A percentile compares a stretch with the other conserved stretches of the same genome.
Evolutionary conservation across 2,329 filamentous ascomycete genomes (phyloP).

Genomic region (Monilinia laxa): DNA sequence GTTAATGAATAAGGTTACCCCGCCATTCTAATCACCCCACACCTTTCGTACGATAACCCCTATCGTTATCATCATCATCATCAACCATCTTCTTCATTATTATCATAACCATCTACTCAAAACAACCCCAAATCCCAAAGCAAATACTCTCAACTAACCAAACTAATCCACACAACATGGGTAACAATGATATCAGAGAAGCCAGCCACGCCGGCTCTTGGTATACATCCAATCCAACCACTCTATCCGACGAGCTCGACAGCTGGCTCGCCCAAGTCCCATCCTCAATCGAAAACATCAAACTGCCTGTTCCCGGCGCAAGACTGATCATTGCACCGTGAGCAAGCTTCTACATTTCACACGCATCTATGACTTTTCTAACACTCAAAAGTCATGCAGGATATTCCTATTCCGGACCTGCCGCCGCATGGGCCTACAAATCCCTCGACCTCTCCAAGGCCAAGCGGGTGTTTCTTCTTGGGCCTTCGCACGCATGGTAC

Average conservation of each 20-base stretch:
- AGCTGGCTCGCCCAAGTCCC: slow-evolving; percentile 73
- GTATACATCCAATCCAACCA: slow-evolving; percentile 65
- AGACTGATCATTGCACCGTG: slow-evolving; percentile 92
- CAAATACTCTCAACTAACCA: neutral
- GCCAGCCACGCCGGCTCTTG: slow-evolving; percentile 83
- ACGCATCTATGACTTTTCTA: neutral
- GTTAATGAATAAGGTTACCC: too few species aligned
- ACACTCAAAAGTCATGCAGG: slow-evolving; percentile 73
- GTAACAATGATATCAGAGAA: slow-evolving; percentile 43
- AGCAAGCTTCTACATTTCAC: slow-evolving; percentile 42
- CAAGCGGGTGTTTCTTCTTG: slow-evolving; percentile 88
- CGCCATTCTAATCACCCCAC: too few species aligned
- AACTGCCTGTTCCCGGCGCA: slow-evolving; percentile 69
- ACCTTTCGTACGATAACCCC: too few species aligned
- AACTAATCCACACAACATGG: slow-evolving; percentile 31
- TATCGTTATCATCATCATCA: neutral
- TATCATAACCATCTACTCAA: neutral
- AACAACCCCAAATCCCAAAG: neutral
- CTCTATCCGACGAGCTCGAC: slow-evolving; percentile 70
- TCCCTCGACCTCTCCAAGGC: slow-evolving; percentile 71
- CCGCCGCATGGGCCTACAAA: slow-evolving; percentile 94
- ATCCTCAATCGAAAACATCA: slow-evolving; percentile 56
- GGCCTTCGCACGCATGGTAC: slow-evolving; percentile 86
- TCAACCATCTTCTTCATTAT: neutral
- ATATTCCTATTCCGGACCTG: slow-evolving; percentile 86